Conservation (phyloP, 1,139 yeast genomes). For the Pichia inconspicua region DNA sequence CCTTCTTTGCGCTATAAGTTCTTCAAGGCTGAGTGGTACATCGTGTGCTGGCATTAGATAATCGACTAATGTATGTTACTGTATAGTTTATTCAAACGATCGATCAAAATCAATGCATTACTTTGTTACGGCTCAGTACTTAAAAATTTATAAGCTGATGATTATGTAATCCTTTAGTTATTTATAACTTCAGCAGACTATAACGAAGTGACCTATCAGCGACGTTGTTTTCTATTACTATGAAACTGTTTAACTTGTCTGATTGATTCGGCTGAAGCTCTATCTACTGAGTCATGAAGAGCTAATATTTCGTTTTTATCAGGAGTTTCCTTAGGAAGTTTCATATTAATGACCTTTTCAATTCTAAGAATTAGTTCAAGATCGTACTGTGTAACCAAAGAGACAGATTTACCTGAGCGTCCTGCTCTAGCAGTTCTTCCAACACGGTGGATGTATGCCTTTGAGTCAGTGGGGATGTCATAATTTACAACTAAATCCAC, state of each 20-base stretch:
- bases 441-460: constrained; percentile 93
- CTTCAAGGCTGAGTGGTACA: constrained; percentile 30
- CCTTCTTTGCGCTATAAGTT: constrained; percentile 6
- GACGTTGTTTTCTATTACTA: constrained; percentile 30
- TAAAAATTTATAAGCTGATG: too few relatives aligned
- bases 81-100: too few relatives aligned
- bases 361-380: constrained; percentile 80
- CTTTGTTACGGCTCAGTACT: too few relatives aligned
- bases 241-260: constrained; percentile 75
- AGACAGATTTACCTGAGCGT: constrained; percentile 83
- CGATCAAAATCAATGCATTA: too few relatives aligned
- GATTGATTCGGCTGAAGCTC: constrained; percentile 86
- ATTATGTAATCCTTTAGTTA: too few relatives aligned
- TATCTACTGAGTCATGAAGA: constrained; percentile 80
- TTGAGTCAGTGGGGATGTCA: constrained; percentile 97
- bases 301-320: constrained; percentile 72
- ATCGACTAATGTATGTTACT: too few relatives aligned
- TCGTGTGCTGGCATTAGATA: constrained; percentile 6
- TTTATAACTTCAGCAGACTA: too few relatives aligned
- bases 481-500: constrained; percentile 91
- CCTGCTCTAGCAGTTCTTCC: constrained; percentile 99
- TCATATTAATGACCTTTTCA: constrained; percentile 77
- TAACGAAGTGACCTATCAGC: background rate
- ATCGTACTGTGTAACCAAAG: constrained; percentile 92
- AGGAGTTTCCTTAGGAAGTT: constrained; percentile 76